These are phyloP conservation scores for Carex kokanica DNA, from an alignment of 176 grass and related monocot genomes.

Conservation along the genomic window DNA sequence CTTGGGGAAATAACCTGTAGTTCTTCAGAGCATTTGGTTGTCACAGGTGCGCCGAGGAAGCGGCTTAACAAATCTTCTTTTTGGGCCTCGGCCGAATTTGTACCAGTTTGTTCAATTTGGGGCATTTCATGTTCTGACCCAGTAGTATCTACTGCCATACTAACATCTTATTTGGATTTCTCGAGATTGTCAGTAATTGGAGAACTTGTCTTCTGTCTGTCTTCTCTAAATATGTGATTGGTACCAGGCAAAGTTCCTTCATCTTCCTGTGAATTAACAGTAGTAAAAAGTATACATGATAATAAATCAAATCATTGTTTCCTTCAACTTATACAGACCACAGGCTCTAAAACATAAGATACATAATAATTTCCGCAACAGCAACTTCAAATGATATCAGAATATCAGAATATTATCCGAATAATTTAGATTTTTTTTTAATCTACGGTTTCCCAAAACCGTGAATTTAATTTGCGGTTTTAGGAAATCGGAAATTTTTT, in stretches of 20 bases:
- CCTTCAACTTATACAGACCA: not conserved
- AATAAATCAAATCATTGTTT: not conserved
- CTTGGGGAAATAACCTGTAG: constrained; percentile 52
- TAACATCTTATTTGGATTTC: constrained; percentile 38
- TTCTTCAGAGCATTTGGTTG: constrained; percentile 55
- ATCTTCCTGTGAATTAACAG: constrained; percentile 47
- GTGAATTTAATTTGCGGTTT: no score
- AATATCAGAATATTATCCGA: no score
- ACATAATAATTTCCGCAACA: not conserved
- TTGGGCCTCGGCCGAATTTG: constrained; percentile 40
- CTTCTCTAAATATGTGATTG: constrained; percentile 41
- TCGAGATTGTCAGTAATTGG: constrained; percentile 42
- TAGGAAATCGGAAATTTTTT: no score
- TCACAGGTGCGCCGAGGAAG: constrained; percentile 56
- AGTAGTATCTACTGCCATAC: constrained; percentile 43
- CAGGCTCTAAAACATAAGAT: not conserved
- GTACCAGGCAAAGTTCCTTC: constrained; percentile 45
- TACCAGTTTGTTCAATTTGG: constrained; percentile 49
- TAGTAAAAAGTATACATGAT: not conserved
- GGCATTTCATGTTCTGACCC: constrained; percentile 41
- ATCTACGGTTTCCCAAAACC: no score
- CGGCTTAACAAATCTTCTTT: constrained; percentile 48
- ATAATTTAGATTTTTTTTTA: no score
- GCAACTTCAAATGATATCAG: not conserved
- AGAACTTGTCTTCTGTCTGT: constrained; percentile 41